Evolutionary conservation across 345 rosid species (phyloP), one percentile per base, ranked within the genome.

Genomic region (Populus deltoides): DNA sequence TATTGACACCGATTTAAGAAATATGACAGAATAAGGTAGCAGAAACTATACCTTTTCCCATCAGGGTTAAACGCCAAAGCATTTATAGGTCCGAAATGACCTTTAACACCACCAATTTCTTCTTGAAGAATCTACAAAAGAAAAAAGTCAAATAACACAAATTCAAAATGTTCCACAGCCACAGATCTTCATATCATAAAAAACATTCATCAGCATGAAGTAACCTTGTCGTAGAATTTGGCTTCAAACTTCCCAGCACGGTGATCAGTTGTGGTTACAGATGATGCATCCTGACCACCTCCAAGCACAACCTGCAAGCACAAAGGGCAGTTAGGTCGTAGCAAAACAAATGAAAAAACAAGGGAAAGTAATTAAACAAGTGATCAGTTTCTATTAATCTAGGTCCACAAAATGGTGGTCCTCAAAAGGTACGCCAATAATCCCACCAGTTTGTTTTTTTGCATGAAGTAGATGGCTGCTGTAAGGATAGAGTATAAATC

Each of bases 181-280:
- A 59, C 67, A 61, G 16, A 69, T 33, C 67, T 61, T 76, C 63
- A 3, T 2, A 29, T 65, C 39, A 35, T 53, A 5, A 62, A 31
- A 66, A 57, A 27, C 18, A 53, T 63, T 7, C 7, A 43, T 5
- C 38, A 35, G 41, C 45, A 57, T 43, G 24, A 18, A 43, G 66
- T 71, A 78, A 92, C 97, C 93, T 92, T 92, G 82, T 94, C 97
- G 57, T 65, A 96, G 81, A 94, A 96, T 79, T 94, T 96, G 72
- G 99, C 98, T 80, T 96, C 99, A 45, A 96, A 96, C 84, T 96
- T 94, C 70, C 99, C 98, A 51, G 99, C 97, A 80, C 97, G 95
- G 82, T 94, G 98, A 81, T 96, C 98, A 24, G 98, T 94, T 49
- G 97, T 96, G 7, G 99, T 96, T 70, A 96, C 97, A 70, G 99